Base-by-base conservation (phyloP, 2,329 filamentous ascomycete genomes). In the Stromatinia cepivora region DNA sequence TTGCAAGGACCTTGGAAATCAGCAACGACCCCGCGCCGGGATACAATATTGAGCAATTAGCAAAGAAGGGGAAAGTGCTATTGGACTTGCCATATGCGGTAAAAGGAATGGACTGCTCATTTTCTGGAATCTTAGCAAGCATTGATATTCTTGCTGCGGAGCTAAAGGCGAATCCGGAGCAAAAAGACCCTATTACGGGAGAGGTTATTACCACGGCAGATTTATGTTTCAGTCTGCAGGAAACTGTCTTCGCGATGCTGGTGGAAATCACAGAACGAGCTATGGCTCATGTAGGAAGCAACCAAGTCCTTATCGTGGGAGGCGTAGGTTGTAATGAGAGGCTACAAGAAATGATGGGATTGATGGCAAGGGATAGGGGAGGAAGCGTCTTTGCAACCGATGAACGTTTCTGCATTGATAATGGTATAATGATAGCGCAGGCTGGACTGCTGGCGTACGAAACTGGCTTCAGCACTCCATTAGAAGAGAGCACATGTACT, bases 381-480 rank as follows among this genome's bases (percentile, higher is more conserved):
- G 95, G 95, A 5, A 94, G 88, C 76, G 92, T 98, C 4, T 97
- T 92, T 81, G 94, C 95, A 34, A 98, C 94, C 0, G 95, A 99
- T 79, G 95, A 99, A 83, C 86, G 95, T 58, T 99, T 97, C 79
- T 99, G 95, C 79, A 99, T 99, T 75, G 95, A 99, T 81, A 99
- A 99, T 77, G 95, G 95, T 62, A 98, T 99, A 78, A 99, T 99
- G 95, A 99, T 99, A 82, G 95, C 95, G 1, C 94, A 99, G 80
- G 95, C 95, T 2, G 95, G 95, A 2, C 81, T 99, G 75, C 79
- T 97, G 76, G 94, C 94, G 1, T 95, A 91, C 79, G 85, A 89
- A 79, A 94, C 89, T 22, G 94, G 94, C 1, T 93, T 93, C 77
- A 84, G 81, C 70, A 97, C 93, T 1, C 82, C 86, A 10, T 79